Conservation (phyloP, 1,139 yeast species). For the Scheffersomyces segobiensis region DNA sequence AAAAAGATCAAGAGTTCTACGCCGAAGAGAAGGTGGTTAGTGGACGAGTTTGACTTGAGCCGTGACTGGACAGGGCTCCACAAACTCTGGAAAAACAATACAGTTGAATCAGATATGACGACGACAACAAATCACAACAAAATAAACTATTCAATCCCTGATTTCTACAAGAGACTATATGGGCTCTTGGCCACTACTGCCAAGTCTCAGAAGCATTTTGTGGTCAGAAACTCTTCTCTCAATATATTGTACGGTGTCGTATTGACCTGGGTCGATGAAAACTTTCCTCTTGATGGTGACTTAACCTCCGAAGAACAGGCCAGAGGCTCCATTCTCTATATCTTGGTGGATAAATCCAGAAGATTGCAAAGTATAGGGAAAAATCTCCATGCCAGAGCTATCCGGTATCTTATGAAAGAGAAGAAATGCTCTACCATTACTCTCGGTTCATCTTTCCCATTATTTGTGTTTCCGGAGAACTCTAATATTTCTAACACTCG, state of each 20-base stretch:
- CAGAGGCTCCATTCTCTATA: slow-evolving; percentile 47
- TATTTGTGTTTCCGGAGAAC: slow-evolving; percentile 43
- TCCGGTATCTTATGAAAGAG: slow-evolving; percentile 51
- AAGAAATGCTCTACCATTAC: slow-evolving; percentile 41
- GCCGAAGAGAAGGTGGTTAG: slow-evolving; percentile 57
- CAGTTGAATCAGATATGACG: slow-evolving; percentile 14
- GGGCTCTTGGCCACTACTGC: slow-evolving; percentile 29
- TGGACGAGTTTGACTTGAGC: slow-evolving; percentile 53
- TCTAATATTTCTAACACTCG: slow-evolving; percentile 14
- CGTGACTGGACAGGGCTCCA: slow-evolving; percentile 55
- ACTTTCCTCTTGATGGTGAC: slow-evolving; percentile 18
- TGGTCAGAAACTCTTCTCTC: slow-evolving; percentile 59
- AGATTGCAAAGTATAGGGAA: slow-evolving; percentile 61
- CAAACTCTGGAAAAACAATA: slow-evolving; percentile 39
- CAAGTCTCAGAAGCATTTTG: slow-evolving; percentile 49
- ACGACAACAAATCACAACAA: slow-evolving; percentile 11
- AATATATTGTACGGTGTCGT: slow-evolving; percentile 58
- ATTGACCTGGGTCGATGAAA: slow-evolving; percentile 54
- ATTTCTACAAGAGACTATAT: slow-evolving; percentile 32
- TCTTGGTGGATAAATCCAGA: slow-evolving; percentile 58
- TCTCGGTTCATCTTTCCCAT: slow-evolving; percentile 56
- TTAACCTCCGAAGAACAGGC: slow-evolving; percentile 15
- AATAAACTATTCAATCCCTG: slow-evolving; percentile 27
- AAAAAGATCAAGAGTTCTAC: slow-evolving; percentile 14
- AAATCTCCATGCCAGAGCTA: slow-evolving; percentile 56